Percentiles rank a stretch among this genome's conserved stretches.
Evolutionary conservation across 768 basidiomycete genomes (phyloP).

Genomic region (Russula sp.): DNA sequence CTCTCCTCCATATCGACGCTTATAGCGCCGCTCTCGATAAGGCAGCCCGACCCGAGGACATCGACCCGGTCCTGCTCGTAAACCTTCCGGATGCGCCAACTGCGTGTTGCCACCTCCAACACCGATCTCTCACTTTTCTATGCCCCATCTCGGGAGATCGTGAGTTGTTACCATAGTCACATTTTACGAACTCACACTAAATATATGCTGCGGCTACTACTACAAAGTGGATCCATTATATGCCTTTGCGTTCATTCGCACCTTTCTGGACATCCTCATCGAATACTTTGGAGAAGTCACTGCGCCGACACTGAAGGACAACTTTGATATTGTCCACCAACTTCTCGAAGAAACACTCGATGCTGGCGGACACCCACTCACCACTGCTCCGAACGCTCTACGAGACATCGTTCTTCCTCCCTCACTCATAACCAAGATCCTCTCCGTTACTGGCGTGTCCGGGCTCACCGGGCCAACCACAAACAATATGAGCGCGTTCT

Average conservation of each 20-base stretch:
- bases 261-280: constrained; percentile 75
- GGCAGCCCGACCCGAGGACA: constrained; percentile 48
- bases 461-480: constrained; percentile 34
- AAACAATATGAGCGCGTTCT: constrained; percentile 50
- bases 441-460: constrained; percentile 52
- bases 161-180: constrained; percentile 41
- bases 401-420: constrained; percentile 94
- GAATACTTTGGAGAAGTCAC: constrained; percentile 90
- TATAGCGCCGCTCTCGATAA: constrained; percentile 70
- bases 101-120: constrained; percentile 80
- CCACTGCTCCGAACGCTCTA: constrained; percentile 84
- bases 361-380: constrained; percentile 86
- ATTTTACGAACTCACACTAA: constrained; percentile 9
- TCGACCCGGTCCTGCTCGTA: constrained; percentile 76
- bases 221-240: constrained; percentile 78
- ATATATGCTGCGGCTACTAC: neutral
- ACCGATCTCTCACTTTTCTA: constrained; percentile 71
- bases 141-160: constrained; percentile 84
- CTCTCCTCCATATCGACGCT: constrained; percentile 82
- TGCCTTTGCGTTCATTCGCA: constrained; percentile 84
- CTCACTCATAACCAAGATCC: constrained; percentile 59
- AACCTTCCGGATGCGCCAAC: constrained; percentile 49
- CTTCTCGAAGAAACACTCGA: constrained; percentile 95
- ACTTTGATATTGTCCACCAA: constrained; percentile 96
- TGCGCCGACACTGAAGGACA: constrained; percentile 75